These are phyloP conservation scores for Clavaria fumosa DNA, from an alignment of 768 basidiomycete genomes.

Conservation along the genomic window DNA sequence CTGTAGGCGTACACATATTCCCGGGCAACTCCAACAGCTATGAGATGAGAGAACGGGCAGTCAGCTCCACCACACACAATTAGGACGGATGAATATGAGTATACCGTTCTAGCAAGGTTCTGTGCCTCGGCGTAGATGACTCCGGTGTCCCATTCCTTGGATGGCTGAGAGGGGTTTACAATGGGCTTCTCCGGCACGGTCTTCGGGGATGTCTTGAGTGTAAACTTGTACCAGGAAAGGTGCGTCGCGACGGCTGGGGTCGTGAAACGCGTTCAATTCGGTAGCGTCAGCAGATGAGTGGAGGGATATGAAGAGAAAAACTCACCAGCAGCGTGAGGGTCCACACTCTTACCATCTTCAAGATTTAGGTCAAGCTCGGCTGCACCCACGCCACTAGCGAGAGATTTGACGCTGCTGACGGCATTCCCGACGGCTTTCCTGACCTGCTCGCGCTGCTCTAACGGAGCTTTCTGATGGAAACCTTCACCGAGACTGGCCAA, in stretches of 20 bases:
- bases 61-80: neutral
- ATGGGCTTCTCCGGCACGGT: constrained; percentile 33
- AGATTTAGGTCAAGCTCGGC: constrained; percentile 48
- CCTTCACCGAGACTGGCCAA: constrained; percentile 44
- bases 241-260: constrained; percentile 68
- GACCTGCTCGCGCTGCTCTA: constrained; percentile 45
- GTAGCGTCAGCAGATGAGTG: too few relatives aligned
- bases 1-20: constrained; percentile 77
- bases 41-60: neutral
- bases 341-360: constrained; percentile 42
- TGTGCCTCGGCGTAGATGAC: constrained; percentile 61
- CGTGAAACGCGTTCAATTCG: too few relatives aligned
- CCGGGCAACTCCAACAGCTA: constrained; percentile 77
- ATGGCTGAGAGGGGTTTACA: constrained; percentile 29
- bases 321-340: constrained; percentile 69
- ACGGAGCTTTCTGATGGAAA: constrained; percentile 29
- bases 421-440: constrained; percentile 58
- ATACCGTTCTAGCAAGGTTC: constrained; percentile 64
- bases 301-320: too few relatives aligned
- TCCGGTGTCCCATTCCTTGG: constrained; percentile 59
- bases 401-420: constrained; percentile 48
- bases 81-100: constrained; percentile 10
- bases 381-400: constrained; percentile 13
- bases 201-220: constrained; percentile 57
- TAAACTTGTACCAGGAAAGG: constrained; percentile 61